Conservation (phyloP, 306 rosid species). For the Alnus glutinosa region DNA sequence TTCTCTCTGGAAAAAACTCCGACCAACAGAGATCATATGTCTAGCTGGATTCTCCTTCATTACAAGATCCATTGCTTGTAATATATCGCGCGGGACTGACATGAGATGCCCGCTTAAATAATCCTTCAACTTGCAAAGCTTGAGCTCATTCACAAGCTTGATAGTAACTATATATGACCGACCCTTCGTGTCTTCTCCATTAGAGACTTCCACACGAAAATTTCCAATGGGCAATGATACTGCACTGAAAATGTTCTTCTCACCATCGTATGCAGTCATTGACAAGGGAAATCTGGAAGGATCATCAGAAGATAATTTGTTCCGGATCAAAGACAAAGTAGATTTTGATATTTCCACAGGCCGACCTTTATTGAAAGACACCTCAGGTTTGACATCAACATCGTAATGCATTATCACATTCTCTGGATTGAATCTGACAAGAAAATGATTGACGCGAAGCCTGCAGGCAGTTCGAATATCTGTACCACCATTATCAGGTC, state of each 20-base stretch:
- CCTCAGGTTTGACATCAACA: constrained; percentile 48
- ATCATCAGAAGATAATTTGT: constrained; percentile 50
- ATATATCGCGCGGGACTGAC: constrained; percentile 62
- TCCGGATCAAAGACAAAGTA: constrained; percentile 51
- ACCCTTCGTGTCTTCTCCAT: constrained; percentile 53
- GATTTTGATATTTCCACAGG: constrained; percentile 47
- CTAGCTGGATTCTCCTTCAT: constrained; percentile 68
- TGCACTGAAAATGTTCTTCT: constrained; percentile 63
- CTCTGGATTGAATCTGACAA: constrained; percentile 42
- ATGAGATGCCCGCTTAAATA: constrained; percentile 43
- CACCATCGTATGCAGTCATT: constrained; percentile 70
- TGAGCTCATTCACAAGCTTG: constrained; percentile 47
- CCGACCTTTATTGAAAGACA: constrained; percentile 20
- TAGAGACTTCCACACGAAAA: constrained; percentile 45
- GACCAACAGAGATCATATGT: constrained; percentile 52
- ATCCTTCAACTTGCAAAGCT: constrained; percentile 51
- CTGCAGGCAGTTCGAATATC: constrained; percentile 24
- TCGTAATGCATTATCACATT: constrained; percentile 55
- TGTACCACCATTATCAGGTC: constrained; percentile 67
- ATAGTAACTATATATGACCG: constrained; percentile 43
- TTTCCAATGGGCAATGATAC: constrained; percentile 55
- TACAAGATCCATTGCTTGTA: constrained; percentile 76
- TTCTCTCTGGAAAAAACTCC: constrained; percentile 49
- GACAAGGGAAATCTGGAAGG: constrained; percentile 48
- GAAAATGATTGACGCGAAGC: constrained; percentile 59